Base-by-base conservation (phyloP, 73 alveolate genomes). In the Paramecium pentaurelia region DNA sequence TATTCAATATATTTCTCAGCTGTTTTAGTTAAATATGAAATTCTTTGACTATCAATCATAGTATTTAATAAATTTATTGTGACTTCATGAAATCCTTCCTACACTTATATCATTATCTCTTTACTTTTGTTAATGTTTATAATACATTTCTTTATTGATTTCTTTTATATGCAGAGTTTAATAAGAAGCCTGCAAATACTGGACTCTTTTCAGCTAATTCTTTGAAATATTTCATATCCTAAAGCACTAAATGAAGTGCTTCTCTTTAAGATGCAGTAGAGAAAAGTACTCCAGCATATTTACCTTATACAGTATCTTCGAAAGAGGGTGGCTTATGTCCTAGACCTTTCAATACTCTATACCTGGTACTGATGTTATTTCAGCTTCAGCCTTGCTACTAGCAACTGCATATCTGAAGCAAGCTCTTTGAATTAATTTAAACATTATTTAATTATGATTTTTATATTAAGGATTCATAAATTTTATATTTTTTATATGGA, bases 271-370 rank as follows among this genome's bases (percentile, higher is more conserved):
- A 92, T n/a, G 98, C 98, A 20, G 94, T 37, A 22, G 97, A 86
- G 94, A 95, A 95, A 71, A 95, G 83, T 40, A 94, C 98, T 4
- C 96, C 93, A 49, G 98, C 97, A 92, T 95, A 95, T 77, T 96
- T 75, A 8, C 98, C 98, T 38, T 73, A 90, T 6, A 92, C 86
- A 54, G 96, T 92, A 70, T 95, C 97, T 44, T 95, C 98, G 37
- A 71, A 88, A 16, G 86, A 34, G 8, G 96, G 94, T 25, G 97
- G 97, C 90, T 93, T 51, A 38, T 70, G 25, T 40, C 85, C 71
- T 58, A 32, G 32, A 20, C 18, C 14, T 22, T 4, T 71, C 20
- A 38, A 60, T 20, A 9, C 34, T 12, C 32, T 4, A 10, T 80
- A 80, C 91, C 91, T 80, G 91, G 58, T 27, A 80, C 91, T 32